Conservation (phyloP, 78 protist genomes). For the Dictyostelium purpureum region DNA sequence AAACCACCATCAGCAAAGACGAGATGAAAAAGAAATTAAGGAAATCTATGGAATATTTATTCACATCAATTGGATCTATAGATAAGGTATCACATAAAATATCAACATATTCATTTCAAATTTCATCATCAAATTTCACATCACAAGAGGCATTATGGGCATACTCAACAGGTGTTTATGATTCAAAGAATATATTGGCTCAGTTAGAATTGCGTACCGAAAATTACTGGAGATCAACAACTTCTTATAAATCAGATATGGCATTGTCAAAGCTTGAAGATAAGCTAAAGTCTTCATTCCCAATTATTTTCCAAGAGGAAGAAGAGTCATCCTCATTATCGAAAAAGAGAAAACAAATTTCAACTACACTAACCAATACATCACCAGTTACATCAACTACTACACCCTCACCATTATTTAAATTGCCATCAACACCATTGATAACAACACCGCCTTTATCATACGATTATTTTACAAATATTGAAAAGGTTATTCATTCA, state of each 20-base stretch:
- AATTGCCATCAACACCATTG: conserved; percentile 12
- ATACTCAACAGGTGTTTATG: conserved; percentile 21
- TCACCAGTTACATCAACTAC: background rate
- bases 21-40: background rate
- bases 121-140: background rate
- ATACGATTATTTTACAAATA: conserved; percentile 18
- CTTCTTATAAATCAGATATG: conserved; percentile 18
- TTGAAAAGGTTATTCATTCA: conserved; percentile 25
- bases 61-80: background rate
- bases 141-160: conserved; percentile 38
- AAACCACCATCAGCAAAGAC: background rate
- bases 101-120: background rate
- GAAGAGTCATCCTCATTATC: background rate
- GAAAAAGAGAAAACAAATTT: conserved; percentile 48
- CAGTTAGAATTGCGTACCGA: conserved; percentile 11
- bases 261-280: conserved; percentile 30
- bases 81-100: conserved; percentile 5
- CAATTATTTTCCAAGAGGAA: background rate
- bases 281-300: conserved; percentile 23
- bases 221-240: conserved; percentile 51
- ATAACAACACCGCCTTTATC: background rate
- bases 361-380: background rate
- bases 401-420: conserved; percentile 44
- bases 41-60: background rate
- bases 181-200: background rate